Evolutionary conservation across 805 yeast species (phyloP), one percentile per base, ranked within the genome.

Genomic region (Yarrowia porcina): DNA sequence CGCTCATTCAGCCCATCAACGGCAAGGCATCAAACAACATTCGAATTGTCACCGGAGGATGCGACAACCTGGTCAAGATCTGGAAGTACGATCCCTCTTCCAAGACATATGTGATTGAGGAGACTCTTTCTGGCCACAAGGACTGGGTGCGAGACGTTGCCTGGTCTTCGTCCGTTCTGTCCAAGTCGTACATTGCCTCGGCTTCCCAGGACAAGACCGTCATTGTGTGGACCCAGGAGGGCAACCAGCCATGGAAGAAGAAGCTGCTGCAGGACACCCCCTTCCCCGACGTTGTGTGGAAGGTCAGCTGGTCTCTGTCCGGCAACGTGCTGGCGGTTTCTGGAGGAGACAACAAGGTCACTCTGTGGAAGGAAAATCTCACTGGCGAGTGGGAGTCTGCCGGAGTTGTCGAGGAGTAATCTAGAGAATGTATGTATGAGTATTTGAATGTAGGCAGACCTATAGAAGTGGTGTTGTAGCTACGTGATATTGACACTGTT

Each of bases 111-210:
- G 80, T 80, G 25, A 81, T 86, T 69, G 97, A 93, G 74, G 86
- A 86, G 44, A 82, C 84, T 27, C 81, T 94, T 62, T 86, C 85
- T 66, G 99, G 97, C 41, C 99, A 94, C 75, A 80, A 89, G 17
- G 99, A 94, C 75, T 94, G 99, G 99, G 97, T 94, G 33, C 86
- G 99, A 75, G 99, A 94, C 73, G 97, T 93, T 65, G 90, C 96
- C 4, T 94, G 99, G 99, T 90, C 97, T 20, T 97, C 98, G 52
- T 86, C 96, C 1, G 85, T 90, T 52, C 81, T 94, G 66, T 82
- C 90, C 50, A 87, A 89, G 69, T 86, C 96, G 13, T 93, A 91
- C 74, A 88, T 94, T 69, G 99, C 98, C 13, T 86, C 96, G 36
- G 97, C 97, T 10, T 92, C 98, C 21, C 98, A 94, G 77, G 99